Base-by-base conservation (phyloP, 176 grass and related monocot species). In the Carex pumila region DNA sequence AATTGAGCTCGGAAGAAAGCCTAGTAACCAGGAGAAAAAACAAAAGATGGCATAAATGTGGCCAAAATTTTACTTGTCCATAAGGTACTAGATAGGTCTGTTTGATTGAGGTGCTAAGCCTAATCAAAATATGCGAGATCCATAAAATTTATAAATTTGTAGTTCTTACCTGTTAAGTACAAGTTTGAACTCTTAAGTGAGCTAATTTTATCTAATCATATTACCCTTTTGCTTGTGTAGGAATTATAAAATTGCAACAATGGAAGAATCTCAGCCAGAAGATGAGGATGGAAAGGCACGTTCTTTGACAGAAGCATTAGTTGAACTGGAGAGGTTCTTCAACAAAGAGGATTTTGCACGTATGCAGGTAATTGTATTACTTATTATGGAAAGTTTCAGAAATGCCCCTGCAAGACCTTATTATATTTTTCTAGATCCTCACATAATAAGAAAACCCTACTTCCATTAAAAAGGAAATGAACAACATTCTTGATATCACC, bases 341-440 rank as follows among this genome's bases (percentile, higher is more conserved):
- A 95, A 88, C 85, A 98, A 95, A 90, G 91, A 98, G 77, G 88
- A 98, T 91, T 98, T 98, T 91, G 89, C 86, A 61, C 87, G 79
- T 71, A 95, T 98, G 92, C 88, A 98, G 92, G 95, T 98, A 79
- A n/a, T 86, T 62, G 21, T 19, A 61, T 49, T 25, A 63, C 45
- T 82, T 81, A 4, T 47, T 39, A 63, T 17, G 52, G 14, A 12
- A 63, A 64, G 18, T n/a, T 49, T 15, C 60, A 45, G 31, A 50
- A n/a, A 50, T 63, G 0, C 55, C 9, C 18, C 45, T 82, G 61
- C 21, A 66, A 67, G 5, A 50, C 5, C 19, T 82, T 65, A 43
- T 39, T 39, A 67, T 69, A 66, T 25, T 52, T 30, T 54, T 14
- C 41, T 75, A 75, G 22, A 17, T 76, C 72, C 47, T 76, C 22